Evolutionary conservation across 2,329 filamentous ascomycete species (phyloP).

Genomic region (Botrytis paeoniae): DNA sequence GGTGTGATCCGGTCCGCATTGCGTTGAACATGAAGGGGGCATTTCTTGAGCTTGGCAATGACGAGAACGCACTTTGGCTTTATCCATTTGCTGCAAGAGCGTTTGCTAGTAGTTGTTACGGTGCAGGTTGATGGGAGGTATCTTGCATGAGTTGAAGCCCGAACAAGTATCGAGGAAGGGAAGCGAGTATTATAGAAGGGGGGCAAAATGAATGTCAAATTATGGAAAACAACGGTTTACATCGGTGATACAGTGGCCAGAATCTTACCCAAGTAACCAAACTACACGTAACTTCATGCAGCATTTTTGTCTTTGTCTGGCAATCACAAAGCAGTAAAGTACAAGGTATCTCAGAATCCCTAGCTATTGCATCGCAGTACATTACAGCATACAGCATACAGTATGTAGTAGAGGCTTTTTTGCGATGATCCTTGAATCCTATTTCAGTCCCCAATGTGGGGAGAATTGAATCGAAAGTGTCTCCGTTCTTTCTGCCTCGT

Average conservation of each 20-base stretch:
- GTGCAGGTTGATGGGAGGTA: constrained; percentile 1
- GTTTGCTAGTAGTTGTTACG: neutral
- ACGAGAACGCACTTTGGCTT: neutral
- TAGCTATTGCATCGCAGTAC: constrained; percentile 10
- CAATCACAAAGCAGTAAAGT: constrained; percentile 2
- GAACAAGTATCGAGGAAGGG: neutral
- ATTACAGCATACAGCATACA: constrained; percentile 9
- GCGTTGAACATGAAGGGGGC: neutral
- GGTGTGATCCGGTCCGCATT: neutral
- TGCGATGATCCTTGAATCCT: constrained; percentile 4
- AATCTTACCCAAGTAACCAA: neutral
- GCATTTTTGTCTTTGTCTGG: neutral
- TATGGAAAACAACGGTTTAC: constrained; percentile 7
- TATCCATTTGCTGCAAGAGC: constrained; percentile 5
- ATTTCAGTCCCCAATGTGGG: neutral
- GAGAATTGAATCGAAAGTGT: neutral
- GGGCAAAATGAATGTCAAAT: neutral
- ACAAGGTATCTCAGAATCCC: constrained; percentile 11
- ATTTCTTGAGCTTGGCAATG: neutral
- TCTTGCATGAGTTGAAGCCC: constrained; percentile 8
- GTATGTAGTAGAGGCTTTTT: neutral
- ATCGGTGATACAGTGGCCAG: neutral
- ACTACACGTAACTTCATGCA: neutral
- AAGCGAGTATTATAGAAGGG: neutral
- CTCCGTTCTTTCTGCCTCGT: neutral